phyloP scores from a whole-genome alignment of 2,329 filamentous ascomycete species.

The Penicillium sp. region DNA sequence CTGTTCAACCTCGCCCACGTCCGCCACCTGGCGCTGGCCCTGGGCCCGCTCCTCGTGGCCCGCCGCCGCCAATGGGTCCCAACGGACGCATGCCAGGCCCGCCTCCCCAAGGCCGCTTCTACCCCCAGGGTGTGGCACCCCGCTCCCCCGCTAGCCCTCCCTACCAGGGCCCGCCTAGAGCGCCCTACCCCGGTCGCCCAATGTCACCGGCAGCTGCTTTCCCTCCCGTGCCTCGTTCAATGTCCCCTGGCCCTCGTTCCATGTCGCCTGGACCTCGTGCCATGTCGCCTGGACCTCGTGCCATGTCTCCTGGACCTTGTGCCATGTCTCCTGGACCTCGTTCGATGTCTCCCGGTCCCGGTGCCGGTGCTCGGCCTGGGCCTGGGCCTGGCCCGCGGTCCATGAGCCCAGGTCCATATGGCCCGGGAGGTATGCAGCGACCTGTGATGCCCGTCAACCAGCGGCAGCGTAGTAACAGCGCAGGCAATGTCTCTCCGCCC shows the following conservation, averaged over 20 bases:
- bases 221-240: constrained; percentile 38
- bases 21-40: constrained; percentile 36
- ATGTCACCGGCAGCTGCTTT: constrained; percentile 36
- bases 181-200: constrained; percentile 29
- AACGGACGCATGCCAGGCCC: constrained; percentile 33
- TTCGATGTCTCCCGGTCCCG: constrained; percentile 35
- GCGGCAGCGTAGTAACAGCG: constrained; percentile 48
- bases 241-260: constrained; percentile 36
- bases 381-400: constrained; percentile 26
- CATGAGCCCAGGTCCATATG: constrained; percentile 47
- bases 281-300: constrained; percentile 34
- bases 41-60: constrained; percentile 35
- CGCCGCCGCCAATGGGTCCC: constrained; percentile 37
- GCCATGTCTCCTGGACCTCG: too few species aligned
- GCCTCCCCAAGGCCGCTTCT: constrained; percentile 36
- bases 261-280: constrained; percentile 26
- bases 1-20: constrained; percentile 77
- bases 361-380: constrained; percentile 22
- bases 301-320: constrained; percentile 33
- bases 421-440: constrained; percentile 42
- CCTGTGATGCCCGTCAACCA: constrained; percentile 42
- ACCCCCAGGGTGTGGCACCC: constrained; percentile 41
- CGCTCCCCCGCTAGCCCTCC: constrained; percentile 47
- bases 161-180: constrained; percentile 31
- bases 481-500: constrained; percentile 34